Conservation (phyloP, 2,329 filamentous ascomycete genomes). For the Penicillium sp. region DNA sequence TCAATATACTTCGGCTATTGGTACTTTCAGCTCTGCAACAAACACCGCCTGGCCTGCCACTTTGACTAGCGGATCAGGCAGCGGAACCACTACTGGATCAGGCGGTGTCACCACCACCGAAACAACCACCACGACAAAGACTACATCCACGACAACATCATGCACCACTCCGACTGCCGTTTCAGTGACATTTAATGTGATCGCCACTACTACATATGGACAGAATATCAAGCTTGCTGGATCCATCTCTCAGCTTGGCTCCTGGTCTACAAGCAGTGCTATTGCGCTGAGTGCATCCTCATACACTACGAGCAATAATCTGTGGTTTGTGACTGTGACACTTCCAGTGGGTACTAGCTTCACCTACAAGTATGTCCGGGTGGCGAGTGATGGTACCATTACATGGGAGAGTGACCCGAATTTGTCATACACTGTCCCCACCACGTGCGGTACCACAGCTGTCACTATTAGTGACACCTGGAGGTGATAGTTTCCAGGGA, state of each 20-base stretch:
- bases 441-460: conserved; percentile 34
- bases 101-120: conserved; percentile 14
- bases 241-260: conserved; percentile 59
- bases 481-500: conserved; percentile 19
- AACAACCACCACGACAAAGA: conserved; percentile 17
- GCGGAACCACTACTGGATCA: conserved; percentile 7
- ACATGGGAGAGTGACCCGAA: conserved; percentile 32
- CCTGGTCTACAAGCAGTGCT: conserved; percentile 59
- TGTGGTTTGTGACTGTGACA: conserved; percentile 61
- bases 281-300: conserved; percentile 57
- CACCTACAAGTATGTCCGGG: conserved; percentile 15
- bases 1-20: conserved; percentile 31
- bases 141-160: conserved; percentile 30
- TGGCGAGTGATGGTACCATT: conserved; percentile 6
- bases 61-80: conserved; percentile 21
- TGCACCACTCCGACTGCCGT: conserved; percentile 37
- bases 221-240: conserved; percentile 68
- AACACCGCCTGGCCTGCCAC: conserved; percentile 35
- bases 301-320: conserved; percentile 60
- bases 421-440: conserved; percentile 42
- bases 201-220: conserved; percentile 59
- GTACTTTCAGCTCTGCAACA: conserved; percentile 36
- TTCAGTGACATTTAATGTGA: conserved; percentile 62
- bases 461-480: conserved; percentile 42
- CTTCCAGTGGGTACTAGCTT: conserved; percentile 58